Evolutionary conservation across 805 yeast genomes (phyloP), one percentile per base, ranked within the genome.

Genomic region (Tetrapisispora arboricola): DNA sequence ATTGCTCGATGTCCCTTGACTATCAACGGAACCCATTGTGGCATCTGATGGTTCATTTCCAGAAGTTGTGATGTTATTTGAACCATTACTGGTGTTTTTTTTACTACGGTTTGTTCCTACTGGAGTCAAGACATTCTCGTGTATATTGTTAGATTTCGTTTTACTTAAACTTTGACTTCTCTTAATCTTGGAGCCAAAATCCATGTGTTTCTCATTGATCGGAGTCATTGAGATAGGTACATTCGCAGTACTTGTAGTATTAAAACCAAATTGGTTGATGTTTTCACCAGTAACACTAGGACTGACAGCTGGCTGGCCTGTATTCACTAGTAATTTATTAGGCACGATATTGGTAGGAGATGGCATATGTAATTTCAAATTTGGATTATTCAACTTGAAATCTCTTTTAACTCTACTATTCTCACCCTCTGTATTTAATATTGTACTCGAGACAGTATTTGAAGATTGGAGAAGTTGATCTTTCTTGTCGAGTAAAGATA

Each of bases 221-320:
- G 92, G 94, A 0, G 94, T 84, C 92, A 84, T 83, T 0, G 84
- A 75, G 50, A 78, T 64, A 1, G 84, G 78, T 3, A 72, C 57
- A 41, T 64, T 61, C 7, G 70, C 65, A 3, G 73, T 67, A 25
- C 68, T 71, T 13, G 72, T 60, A 1, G 78, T 71, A 54, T 76
- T 70, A 51, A 78, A 68, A 38, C 88, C 84, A 67, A 78, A 78
- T 53, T 83, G 84, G 50, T 52, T 34, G 49, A 44, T 27, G 51
- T 39, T 44, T 47, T 53, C 32, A 10, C 32, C 31, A 36, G 25
- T 26, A 7, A 17, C 12, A 2, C 21, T 20, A 13, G 39, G 26
- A 8, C 21, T 25, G 12, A 21, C 24, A 6, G 29, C 10, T 2
- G 30, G 5, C 17, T 34, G 37, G 9, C 29, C 22, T 10, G 39